These are phyloP conservation scores for Beta lomatogona DNA, from an alignment of 179 eudicot species.

Conservation along the genomic window DNA sequence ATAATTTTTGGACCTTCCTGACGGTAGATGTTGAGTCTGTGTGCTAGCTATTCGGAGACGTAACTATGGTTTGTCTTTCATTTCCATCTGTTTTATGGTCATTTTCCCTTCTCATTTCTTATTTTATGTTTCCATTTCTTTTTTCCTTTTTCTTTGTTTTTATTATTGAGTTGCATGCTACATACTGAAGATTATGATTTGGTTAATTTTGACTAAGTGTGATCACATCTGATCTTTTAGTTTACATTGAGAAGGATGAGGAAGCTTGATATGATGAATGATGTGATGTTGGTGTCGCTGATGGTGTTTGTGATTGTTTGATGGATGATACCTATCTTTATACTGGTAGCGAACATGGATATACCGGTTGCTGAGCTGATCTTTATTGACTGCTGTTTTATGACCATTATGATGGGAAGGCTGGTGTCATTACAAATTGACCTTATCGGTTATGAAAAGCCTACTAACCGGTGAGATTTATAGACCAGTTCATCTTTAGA, in stretches of 20 bases:
- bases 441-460: slow-evolving; percentile 6
- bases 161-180: not conserved
- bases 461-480: slow-evolving; percentile 32
- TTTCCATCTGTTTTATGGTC: slow-evolving; percentile 25
- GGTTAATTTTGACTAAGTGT: slow-evolving; percentile 22
- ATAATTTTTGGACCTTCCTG: slow-evolving; percentile 25
- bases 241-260: slow-evolving; percentile 39
- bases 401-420: slow-evolving; percentile 16
- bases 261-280: slow-evolving; percentile 35
- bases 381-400: not conserved
- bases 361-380: slow-evolving; percentile 10
- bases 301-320: slow-evolving; percentile 32
- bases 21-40: slow-evolving; percentile 33
- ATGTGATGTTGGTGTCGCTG: slow-evolving; percentile 40
- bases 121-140: not conserved
- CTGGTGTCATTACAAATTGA: slow-evolving; percentile 20
- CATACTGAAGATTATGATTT: not conserved
- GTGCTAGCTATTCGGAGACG: slow-evolving; percentile 28
- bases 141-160: not conserved
- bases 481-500: not conserved
- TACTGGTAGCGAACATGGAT: slow-evolving; percentile 12
- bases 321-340: slow-evolving; percentile 23
- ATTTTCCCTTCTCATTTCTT: slow-evolving; percentile 10
- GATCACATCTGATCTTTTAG: slow-evolving; percentile 36
- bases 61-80: slow-evolving; percentile 29